Evolutionary conservation across 805 yeast genomes (phyloP), one percentile per base, ranked within the genome.

Genomic region (Lipomyces spencermartinsiae): DNA sequence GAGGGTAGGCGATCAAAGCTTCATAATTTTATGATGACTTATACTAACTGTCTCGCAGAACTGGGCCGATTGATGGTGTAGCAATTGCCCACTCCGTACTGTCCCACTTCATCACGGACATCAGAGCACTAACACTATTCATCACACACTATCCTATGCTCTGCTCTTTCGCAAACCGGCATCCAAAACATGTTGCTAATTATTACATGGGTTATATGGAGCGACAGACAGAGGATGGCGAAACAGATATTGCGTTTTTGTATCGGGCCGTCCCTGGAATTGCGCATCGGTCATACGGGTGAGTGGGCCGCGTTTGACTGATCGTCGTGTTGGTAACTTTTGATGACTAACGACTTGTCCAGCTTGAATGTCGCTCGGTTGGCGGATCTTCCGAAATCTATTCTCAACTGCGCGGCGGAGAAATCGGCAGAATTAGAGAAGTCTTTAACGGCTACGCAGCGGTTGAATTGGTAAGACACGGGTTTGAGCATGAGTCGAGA

Each of bases 101-200:
- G 64, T 81, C 85, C 63, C 87, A 89, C 72, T 83, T 90, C 68
- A 77, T 86, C 1, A 71, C 74, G 2, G 78, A 78, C 4, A 71
- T 77, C 3, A 75, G 79, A 29, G 89, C 93, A 0, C 80, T 90
- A 65, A 84, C 90, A 0, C 79, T 93, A 54, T 93, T 92, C 77
- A 90, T 93, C 46, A 93, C 98, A 0, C 98, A 93, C 78, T 93
- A 88, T 74, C 93, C 93, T 5, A 82, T 86, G 22, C 79, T 93
- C 54, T 84, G 87, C 65, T 79, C 81, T 22, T 81, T 89, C 49
- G 86, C 85, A 53, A 72, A 78, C 2, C 25, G n/a, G 22, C 82
- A 78, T 68, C 79, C 79, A 0, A 67, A 70, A 0, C 71, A 77
- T 2, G 87, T 89, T 10, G 81, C 81, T 25, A 89, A 89, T 74